phyloP scores from a whole-genome alignment of 345 rosid species.

The rapeseed (Brassica napus) region Da-Ae NC_063449.1:38479501-38480000 shows the following conservation, averaged over 20 bases:
- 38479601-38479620: slow-evolving; percentile 22
- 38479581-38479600: slow-evolving; percentile 26
- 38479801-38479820: slow-evolving; percentile 41
- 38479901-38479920: slow-evolving; percentile 16
- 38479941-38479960: slow-evolving; percentile 99
- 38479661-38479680: slow-evolving; percentile 61
- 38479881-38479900: too few relatives aligned
- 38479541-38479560: slow-evolving; percentile 28
- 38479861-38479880: too few relatives aligned
- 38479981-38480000: too few relatives aligned
- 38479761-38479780: slow-evolving; percentile 29
- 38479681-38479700: slow-evolving; percentile 51
- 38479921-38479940: slow-evolving; percentile 99
- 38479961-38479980: slow-evolving; percentile 57
- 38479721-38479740: slow-evolving; percentile 57
- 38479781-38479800: too few relatives aligned
- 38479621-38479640: slow-evolving; percentile 24
- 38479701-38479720: slow-evolving; percentile 59
- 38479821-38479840: too few relatives aligned
- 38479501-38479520: slow-evolving; percentile 35
- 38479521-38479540: slow-evolving; percentile 32
- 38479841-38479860: too few relatives aligned
- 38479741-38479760: slow-evolving; percentile 45
- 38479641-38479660: slow-evolving; percentile 45
- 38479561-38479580: slow-evolving; percentile 34